Conservation (phyloP, 2,329 filamentous ascomycete species). For the Fusarium sp. region DNA sequence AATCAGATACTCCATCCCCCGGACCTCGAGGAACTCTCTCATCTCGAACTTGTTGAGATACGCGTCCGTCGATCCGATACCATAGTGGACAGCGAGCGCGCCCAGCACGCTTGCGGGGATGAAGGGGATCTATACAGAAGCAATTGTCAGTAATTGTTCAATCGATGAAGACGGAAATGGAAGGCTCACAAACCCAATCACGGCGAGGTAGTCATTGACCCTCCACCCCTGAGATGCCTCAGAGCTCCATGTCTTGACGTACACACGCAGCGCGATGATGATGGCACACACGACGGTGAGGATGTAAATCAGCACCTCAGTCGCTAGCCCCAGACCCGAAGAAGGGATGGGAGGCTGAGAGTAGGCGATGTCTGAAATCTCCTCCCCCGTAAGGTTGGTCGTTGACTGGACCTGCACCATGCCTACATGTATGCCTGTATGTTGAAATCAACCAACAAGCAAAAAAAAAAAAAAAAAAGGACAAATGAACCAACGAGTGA, state of each 20-base stretch:
- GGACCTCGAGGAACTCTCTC: slow-evolving; percentile 16
- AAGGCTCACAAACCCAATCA: slow-evolving; percentile 25
- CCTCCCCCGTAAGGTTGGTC: slow-evolving; percentile 13
- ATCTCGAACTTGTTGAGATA: slow-evolving; percentile 11
- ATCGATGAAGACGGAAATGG: neutral
- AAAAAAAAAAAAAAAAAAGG: neutral
- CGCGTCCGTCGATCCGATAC: slow-evolving; percentile 16
- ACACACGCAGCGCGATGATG: slow-evolving; percentile 2
- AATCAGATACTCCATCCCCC: slow-evolving; percentile 25
- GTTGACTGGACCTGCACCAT: slow-evolving; percentile 12
- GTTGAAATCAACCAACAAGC: neutral
- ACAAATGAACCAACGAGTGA: neutral
- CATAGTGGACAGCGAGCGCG: slow-evolving; percentile 15
- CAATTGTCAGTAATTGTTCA: neutral
- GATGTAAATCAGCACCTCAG: slow-evolving; percentile 20
- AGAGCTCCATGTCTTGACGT: slow-evolving; percentile 8
- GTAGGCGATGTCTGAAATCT: slow-evolving; percentile 20
- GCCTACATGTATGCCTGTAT: neutral
- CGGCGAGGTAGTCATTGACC: slow-evolving; percentile 27
- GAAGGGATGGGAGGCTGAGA: slow-evolving; percentile 9
- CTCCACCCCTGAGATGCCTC: slow-evolving; percentile 11
- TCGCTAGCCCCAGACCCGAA: slow-evolving; percentile 3
- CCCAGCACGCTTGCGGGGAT: slow-evolving; percentile 25
- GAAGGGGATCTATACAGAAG: slow-evolving; percentile 7
- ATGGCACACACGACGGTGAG: slow-evolving; percentile 12